These are phyloP conservation scores for Alternaria novae-zelandiae DNA, from an alignment of 2,329 filamentous ascomycete genomes.

Conservation along the genomic window DNA sequence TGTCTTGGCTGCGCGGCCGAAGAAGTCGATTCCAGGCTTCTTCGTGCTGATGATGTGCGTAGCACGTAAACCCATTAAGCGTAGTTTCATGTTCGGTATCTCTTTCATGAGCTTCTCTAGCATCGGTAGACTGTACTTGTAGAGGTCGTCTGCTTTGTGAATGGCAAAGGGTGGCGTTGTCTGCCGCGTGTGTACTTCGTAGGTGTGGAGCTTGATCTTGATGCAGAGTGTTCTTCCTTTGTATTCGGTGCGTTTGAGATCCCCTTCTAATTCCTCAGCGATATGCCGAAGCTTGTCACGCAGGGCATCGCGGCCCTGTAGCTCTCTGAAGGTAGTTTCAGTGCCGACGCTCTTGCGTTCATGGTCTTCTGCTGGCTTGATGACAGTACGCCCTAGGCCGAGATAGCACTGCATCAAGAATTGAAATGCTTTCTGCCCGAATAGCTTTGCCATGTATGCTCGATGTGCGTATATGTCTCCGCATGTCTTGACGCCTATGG, in stretches of 20 bases:
- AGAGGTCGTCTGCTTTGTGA: slow-evolving; percentile 78
- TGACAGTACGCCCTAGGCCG: slow-evolving; percentile 81
- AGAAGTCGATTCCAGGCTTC: slow-evolving; percentile 81
- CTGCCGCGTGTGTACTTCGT: slow-evolving; percentile 88
- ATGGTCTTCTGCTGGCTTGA: slow-evolving; percentile 87
- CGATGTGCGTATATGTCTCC: slow-evolving; percentile 84
- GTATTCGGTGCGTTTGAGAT: slow-evolving; percentile 78
- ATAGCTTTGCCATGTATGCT: slow-evolving; percentile 75
- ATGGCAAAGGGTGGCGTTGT: slow-evolving; percentile 76
- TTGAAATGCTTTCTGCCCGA: slow-evolving; percentile 88
- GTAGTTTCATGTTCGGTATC: slow-evolving; percentile 76
- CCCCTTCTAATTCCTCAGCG: slow-evolving; percentile 85
- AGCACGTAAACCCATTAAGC: slow-evolving; percentile 87
- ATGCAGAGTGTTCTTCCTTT: slow-evolving; percentile 91
- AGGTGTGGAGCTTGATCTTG: slow-evolving; percentile 94
- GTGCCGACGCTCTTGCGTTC: slow-evolving; percentile 94
- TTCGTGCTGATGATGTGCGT: slow-evolving; percentile 88
- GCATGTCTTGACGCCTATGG: slow-evolving; percentile 86
- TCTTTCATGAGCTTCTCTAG: slow-evolving; percentile 84
- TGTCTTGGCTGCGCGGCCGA: slow-evolving; percentile 59
- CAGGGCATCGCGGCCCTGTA: slow-evolving; percentile 71
- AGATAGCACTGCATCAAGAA: slow-evolving; percentile 86
- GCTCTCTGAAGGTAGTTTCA: slow-evolving; percentile 87
- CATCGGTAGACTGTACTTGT: slow-evolving; percentile 81
- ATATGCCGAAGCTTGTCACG: slow-evolving; percentile 79